These are phyloP conservation scores for Trichoderma sp. DNA, from an alignment of 2,329 filamentous ascomycete genomes.

Conservation along the genomic window DNA sequence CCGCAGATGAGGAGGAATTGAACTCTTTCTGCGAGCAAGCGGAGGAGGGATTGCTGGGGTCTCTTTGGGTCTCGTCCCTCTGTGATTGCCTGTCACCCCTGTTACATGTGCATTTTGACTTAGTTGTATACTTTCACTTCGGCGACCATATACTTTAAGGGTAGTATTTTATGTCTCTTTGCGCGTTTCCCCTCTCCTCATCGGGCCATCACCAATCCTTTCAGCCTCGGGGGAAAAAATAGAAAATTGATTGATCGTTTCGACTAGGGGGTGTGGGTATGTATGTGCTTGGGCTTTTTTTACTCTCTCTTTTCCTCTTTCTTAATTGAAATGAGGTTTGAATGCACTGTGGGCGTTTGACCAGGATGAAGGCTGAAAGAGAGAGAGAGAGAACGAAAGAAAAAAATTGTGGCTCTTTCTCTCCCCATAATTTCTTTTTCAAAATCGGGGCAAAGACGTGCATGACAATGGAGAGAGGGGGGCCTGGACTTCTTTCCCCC, in stretches of 20 bases:
- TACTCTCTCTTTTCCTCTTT: neutral
- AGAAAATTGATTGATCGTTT: constrained; percentile 26
- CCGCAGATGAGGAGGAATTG: constrained; percentile 15
- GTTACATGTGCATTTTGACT: constrained; percentile 8
- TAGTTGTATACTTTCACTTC: constrained; percentile 9
- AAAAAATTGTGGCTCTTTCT: constrained; percentile 14
- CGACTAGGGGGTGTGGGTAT: neutral
- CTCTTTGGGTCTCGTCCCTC: constrained; percentile 13
- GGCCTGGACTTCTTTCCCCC: neutral
- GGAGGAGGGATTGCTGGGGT: constrained; percentile 15
- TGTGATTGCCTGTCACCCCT: neutral
- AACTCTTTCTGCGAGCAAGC: constrained; percentile 8
- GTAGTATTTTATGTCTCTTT: neutral
- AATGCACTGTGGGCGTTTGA: constrained; percentile 15
- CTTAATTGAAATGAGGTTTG: neutral
- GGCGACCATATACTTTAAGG: neutral
- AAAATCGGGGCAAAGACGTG: constrained; percentile 16
- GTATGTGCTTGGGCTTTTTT: neutral
- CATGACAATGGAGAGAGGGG: constrained; percentile 17
- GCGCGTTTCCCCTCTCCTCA: neutral
- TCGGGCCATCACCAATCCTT: neutral
- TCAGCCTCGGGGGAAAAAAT: constrained; percentile 16
- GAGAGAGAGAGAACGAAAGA: neutral
- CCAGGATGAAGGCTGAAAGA: neutral
- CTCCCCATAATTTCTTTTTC: neutral